phyloP scores from a whole-genome alignment of 257 asterid genomes.

The Handroanthus guayacan region DNA sequence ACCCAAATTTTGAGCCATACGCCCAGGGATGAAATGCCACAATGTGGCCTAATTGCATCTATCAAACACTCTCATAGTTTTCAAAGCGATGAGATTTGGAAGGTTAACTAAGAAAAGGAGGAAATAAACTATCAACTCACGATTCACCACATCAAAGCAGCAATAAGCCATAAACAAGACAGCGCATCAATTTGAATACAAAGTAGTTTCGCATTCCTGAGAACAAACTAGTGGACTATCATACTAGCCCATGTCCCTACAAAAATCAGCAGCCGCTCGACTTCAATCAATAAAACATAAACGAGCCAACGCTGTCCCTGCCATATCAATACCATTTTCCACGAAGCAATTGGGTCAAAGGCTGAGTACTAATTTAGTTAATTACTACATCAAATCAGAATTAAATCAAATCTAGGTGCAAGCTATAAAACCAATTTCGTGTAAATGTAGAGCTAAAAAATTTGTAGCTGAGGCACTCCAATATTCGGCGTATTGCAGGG shows the following conservation, averaged over 20 bases:
- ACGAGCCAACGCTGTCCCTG: background rate
- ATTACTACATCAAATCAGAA: slow-evolving; percentile 15
- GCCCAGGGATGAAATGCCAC: no score
- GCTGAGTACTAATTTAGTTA: background rate
- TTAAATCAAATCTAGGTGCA: background rate
- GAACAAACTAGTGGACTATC: background rate
- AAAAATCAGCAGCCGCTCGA: background rate
- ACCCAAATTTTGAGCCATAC: no score
- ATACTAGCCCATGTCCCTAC: background rate
- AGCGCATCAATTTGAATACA: background rate
- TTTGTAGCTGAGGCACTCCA: background rate
- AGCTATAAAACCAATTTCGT: background rate
- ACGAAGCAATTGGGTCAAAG: background rate
- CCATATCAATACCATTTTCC: background rate
- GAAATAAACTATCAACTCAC: background rate
- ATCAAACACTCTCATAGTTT: no score
- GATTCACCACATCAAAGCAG: background rate
- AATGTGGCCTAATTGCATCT: no score
- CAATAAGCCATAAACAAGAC: background rate
- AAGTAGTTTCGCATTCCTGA: background rate
- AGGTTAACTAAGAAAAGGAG: background rate
- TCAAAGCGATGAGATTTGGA: background rate
- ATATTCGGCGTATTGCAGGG: background rate
- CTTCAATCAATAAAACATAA: background rate
- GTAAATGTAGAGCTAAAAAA: background rate